These are phyloP conservation scores for Cocos nucifera DNA, from an alignment of 176 grass and related monocot species.

Conservation along the genomic window DNA sequence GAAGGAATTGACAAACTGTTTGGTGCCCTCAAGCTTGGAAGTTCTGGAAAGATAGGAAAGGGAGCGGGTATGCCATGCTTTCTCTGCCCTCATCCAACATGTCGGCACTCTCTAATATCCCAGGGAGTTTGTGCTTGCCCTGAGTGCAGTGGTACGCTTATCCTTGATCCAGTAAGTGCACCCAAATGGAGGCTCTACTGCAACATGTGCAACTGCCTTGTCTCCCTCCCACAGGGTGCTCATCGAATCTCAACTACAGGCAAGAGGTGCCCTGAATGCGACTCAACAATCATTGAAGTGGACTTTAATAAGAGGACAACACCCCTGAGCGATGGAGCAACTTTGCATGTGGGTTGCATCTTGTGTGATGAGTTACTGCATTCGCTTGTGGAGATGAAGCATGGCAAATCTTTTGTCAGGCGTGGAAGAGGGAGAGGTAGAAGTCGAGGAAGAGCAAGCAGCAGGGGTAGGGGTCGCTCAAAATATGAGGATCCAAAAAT, in stretches of 20 bases:
- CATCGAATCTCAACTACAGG: conserved; percentile 64
- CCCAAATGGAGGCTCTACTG: conserved; percentile 91
- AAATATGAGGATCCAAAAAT: conserved; percentile 81
- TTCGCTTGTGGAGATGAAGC: conserved; percentile 87
- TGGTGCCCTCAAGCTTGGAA: conserved; percentile 50
- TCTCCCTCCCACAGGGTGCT: conserved; percentile 67
- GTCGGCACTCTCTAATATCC: conserved; percentile 81
- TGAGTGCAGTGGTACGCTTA: conserved; percentile 71
- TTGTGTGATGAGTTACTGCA: conserved; percentile 90
- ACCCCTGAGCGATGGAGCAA: conserved; percentile 59
- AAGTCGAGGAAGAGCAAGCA: conserved; percentile 42
- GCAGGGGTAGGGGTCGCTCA: conserved; percentile 31
- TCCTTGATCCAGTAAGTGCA: conserved; percentile 90
- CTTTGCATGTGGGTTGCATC: conserved; percentile 81
- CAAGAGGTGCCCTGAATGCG: conserved; percentile 69
- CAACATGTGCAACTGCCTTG: conserved; percentile 85
- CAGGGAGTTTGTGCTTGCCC: conserved; percentile 95
- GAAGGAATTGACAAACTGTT: conserved; percentile 94
- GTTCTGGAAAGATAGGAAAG: conserved; percentile 50
- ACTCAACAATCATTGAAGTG: conserved; percentile 85
- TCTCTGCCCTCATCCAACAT: conserved; percentile 86
- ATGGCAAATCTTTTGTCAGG: conserved; percentile 71
- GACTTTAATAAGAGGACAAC: conserved; percentile 98
- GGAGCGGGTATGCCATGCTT: conserved; percentile 92
- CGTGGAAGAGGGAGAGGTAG: conserved; percentile 54